Conservation (phyloP, 78 protist genomes). For the Chrysochromulina parva region DNA sequence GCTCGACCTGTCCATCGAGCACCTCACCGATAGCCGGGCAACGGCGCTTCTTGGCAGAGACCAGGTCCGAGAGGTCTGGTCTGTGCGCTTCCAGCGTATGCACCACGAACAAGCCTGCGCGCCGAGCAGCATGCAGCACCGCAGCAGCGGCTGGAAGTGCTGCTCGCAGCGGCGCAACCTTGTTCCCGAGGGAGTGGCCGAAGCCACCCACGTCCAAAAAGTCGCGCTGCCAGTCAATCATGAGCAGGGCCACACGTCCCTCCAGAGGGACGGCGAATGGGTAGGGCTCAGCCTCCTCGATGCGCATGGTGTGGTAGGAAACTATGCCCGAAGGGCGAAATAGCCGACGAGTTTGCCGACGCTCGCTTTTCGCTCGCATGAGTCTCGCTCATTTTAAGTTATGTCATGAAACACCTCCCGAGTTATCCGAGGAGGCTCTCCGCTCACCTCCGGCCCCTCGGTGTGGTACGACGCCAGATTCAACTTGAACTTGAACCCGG, state of each 20-base stretch:
- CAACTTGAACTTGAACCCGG: no score
- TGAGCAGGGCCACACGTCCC: background rate
- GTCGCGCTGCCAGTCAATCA: constrained; percentile 30
- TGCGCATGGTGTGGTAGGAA: no score
- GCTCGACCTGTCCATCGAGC: background rate
- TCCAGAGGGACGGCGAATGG: no score
- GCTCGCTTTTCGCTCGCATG: no score
- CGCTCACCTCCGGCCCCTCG: no score
- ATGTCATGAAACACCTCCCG: no score
- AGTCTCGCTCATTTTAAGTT: no score
- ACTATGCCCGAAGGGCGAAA: no score
- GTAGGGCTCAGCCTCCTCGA: no score
- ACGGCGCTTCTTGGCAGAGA: background rate
- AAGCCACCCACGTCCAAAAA: background rate
- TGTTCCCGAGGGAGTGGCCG: constrained; percentile 28
- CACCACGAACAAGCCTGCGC: background rate
- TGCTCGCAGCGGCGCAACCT: background rate
- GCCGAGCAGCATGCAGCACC: background rate
- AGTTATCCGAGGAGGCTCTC: no score
- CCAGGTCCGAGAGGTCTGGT: background rate
- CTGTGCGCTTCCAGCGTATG: constrained; percentile 31
- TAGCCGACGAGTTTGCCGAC: no score
- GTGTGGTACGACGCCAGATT: no score
- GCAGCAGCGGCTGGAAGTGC: background rate
- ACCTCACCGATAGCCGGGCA: background rate